Evolutionary conservation across 2,329 filamentous ascomycete genomes (phyloP).

Genomic region (Penicillium rolfsii): DNA sequence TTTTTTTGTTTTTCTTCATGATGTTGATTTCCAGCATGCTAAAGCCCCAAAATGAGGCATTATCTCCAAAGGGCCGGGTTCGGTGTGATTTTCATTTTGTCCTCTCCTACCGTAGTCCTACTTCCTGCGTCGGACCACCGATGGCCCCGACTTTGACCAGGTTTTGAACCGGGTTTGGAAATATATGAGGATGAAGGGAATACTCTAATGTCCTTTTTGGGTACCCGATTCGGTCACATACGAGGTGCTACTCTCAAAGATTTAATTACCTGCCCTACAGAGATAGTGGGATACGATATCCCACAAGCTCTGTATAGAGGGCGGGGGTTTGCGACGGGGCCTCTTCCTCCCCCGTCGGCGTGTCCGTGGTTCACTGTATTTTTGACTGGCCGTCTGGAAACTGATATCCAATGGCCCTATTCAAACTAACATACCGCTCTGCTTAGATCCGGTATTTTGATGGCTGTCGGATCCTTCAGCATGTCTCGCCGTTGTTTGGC

Average conservation of each 20-base stretch:
- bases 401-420: not conserved
- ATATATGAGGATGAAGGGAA: not conserved
- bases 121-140: constrained; percentile 1
- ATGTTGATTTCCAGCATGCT: not conserved
- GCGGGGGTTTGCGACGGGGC: not conserved
- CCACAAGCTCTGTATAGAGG: not conserved
- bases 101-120: not conserved
- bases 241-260: not conserved
- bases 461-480: constrained; percentile 18
- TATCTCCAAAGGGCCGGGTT: not conserved
- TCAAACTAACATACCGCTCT: not conserved
- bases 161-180: not conserved
- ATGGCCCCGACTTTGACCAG: not conserved
- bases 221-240: not conserved
- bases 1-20: not conserved
- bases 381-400: not conserved
- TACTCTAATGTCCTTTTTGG: not conserved
- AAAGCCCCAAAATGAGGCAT: not conserved
- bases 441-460: constrained; percentile 7
- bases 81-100: not conserved
- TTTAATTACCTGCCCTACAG: not conserved
- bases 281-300: not conserved
- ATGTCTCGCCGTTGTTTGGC: constrained; percentile 16
- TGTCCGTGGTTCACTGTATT: constrained; percentile 7
- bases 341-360: not conserved